Evolutionary conservation across 2,329 filamentous ascomycete genomes (phyloP).

Genomic region (Monosporascus sp.): DNA sequence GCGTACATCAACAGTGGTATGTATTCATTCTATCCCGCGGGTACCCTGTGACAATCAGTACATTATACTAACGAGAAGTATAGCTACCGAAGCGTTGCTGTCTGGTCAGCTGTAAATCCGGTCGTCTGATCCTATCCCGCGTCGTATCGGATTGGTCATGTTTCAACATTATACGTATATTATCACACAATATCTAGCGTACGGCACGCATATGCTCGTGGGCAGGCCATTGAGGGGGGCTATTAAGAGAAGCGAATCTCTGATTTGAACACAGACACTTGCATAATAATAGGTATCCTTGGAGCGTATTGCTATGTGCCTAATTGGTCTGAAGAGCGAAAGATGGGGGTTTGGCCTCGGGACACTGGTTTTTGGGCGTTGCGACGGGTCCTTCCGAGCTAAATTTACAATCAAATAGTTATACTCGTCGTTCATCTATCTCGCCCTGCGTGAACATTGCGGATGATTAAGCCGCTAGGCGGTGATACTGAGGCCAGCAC

Average conservation of each 20-base stretch:
- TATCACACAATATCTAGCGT: background rate
- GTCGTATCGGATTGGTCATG: background rate
- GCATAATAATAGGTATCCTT: background rate
- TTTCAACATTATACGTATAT: background rate
- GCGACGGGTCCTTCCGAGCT: background rate
- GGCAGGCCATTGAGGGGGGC: background rate
- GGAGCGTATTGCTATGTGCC: background rate
- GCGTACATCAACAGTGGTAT: constrained; percentile 90
- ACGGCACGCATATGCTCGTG: background rate
- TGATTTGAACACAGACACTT: background rate
- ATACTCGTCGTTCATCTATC: too few relatives aligned
- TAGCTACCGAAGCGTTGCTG: constrained; percentile 72
- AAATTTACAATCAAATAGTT: too few relatives aligned
- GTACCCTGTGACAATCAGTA: background rate
- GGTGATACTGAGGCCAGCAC: too few relatives aligned
- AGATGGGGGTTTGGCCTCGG: background rate
- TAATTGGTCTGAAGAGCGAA: background rate
- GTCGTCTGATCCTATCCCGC: background rate
- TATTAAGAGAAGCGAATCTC: background rate
- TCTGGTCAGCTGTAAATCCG: constrained; percentile 63
- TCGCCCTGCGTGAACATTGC: too few relatives aligned
- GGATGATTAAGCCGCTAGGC: too few relatives aligned
- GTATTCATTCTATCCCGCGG: constrained; percentile 28
- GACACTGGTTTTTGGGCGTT: background rate
- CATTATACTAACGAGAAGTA: constrained; percentile 22